Evolutionary conservation across 2,329 filamentous ascomycete genomes (phyloP).

Genomic region (Ceratocystis cacaofunesta): DNA sequence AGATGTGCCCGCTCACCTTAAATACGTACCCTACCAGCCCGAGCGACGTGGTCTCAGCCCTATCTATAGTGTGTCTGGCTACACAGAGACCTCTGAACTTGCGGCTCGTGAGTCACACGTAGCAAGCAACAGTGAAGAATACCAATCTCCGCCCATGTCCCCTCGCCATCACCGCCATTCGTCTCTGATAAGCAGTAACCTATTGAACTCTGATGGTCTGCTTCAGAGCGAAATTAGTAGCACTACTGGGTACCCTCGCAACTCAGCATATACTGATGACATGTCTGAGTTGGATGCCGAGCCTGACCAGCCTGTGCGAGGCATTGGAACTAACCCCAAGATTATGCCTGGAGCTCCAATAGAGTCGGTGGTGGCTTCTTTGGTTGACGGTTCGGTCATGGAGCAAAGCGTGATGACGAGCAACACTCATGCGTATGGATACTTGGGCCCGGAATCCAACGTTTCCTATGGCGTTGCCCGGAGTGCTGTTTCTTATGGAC

Average conservation of each 20-base stretch:
- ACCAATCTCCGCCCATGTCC: constrained; percentile 46
- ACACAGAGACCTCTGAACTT: constrained; percentile 42
- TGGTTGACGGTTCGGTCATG: constrained; percentile 59
- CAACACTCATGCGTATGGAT: constrained; percentile 8
- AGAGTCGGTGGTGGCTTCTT: constrained; percentile 80
- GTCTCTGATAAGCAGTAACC: constrained; percentile 40
- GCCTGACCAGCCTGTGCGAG: constrained; percentile 55
- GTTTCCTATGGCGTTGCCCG: constrained; percentile 18
- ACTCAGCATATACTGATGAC: constrained; percentile 33
- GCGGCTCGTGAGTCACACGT: constrained; percentile 42
- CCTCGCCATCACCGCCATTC: constrained; percentile 32
- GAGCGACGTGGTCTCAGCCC: constrained; percentile 66
- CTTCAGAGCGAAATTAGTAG: constrained; percentile 13
- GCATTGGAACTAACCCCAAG: constrained; percentile 59
- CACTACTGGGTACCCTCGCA: constrained; percentile 33
- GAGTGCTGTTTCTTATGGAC: constrained; percentile 21
- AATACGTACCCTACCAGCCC: constrained; percentile 53
- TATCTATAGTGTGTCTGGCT: constrained; percentile 83
- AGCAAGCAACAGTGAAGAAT: constrained; percentile 33
- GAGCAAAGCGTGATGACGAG: constrained; percentile 54
- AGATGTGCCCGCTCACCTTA: constrained; percentile 47
- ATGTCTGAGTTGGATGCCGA: constrained; percentile 45
- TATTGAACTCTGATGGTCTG: constrained; percentile 25
- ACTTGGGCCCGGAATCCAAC: constrained; percentile 12
- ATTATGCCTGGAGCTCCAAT: constrained; percentile 61